Conservation (phyloP, 345 rosid species). For the Gossypium bickii region DNA sequence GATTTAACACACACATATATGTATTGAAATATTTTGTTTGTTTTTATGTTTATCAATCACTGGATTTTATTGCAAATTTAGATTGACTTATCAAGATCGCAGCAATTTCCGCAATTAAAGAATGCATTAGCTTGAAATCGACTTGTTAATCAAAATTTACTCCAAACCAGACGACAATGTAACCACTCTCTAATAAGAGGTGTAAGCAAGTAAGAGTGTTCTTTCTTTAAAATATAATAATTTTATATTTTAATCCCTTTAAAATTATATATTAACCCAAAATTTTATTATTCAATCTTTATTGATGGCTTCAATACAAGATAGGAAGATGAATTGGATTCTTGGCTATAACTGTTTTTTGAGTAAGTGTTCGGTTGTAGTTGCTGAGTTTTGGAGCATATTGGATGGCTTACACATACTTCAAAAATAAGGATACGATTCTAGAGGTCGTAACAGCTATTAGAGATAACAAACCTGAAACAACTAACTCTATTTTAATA, state of each 20-base stretch:
- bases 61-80: background rate
- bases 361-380: fast-evolving
- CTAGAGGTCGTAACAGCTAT: fast-evolving
- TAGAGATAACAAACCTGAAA: too few relatives aligned
- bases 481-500: too few relatives aligned
- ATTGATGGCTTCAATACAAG: too few relatives aligned
- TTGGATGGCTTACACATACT: too few relatives aligned
- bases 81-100: background rate
- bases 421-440: fast-evolving
- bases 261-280: too few relatives aligned
- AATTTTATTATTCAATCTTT: too few relatives aligned
- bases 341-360: too few relatives aligned
- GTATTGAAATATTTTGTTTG: background rate
- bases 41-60: background rate
- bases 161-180: background rate
- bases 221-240: too few relatives aligned
- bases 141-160: background rate
- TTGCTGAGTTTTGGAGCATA: too few relatives aligned
- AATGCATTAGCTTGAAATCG: background rate
- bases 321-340: too few relatives aligned
- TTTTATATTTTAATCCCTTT: too few relatives aligned
- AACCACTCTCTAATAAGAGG: background rate
- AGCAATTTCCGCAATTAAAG: background rate
- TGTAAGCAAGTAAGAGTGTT: too few relatives aligned
- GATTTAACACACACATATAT: background rate